Base-by-base conservation (phyloP, 192 early-diverging fungal species). In the Kickxella alabastrina region DNA sequence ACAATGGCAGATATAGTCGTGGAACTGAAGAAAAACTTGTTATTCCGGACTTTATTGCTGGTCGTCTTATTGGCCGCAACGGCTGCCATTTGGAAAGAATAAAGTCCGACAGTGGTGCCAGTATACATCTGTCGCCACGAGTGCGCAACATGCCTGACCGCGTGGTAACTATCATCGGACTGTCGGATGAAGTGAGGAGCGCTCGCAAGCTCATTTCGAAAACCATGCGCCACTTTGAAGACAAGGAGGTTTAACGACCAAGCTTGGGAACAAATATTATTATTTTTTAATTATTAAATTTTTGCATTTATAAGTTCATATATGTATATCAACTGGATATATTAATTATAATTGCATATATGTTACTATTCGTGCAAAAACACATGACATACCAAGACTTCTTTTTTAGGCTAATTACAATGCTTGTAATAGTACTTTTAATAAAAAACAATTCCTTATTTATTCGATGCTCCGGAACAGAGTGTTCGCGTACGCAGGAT, bases 51-150 rank as follows among this genome's bases (percentile, higher is more conserved):
- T 36, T 31, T 28, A 27, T 68, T 18, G 72, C 65, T 45, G 72
- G 72, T 0, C 60, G 57, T 28, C 48, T 75, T 29, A 75, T 75
- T 23, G 72, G 72, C 18, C 60, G 72, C 52, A 75, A 56, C 17
- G 72, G 72, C 15, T 47, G 27, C 27, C 34, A 57, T 38, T 22
- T 75, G 43, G 47, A 32, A 17, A 25, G 34, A 9, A 44, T 75
- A 9, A 35, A 54, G 26, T 38, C 38, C 3, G 46, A 52, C 31
- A 68, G 72, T 27, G 72, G 72, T 26, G 61, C 72, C 15, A 50
- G 43, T 1, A 68, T 75, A 15, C 28, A 41, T 13, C 49, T 75
- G 36, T 75, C 72, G 21, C 72, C 65, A 12, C 50, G 72, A 1
- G 43, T 60, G 13, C 45, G 35, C 21, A 47, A 47, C 34, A 63